Evolutionary conservation across 306 rosid genomes (phyloP).

Genomic region (Gastrolobium bilobum): DNA sequence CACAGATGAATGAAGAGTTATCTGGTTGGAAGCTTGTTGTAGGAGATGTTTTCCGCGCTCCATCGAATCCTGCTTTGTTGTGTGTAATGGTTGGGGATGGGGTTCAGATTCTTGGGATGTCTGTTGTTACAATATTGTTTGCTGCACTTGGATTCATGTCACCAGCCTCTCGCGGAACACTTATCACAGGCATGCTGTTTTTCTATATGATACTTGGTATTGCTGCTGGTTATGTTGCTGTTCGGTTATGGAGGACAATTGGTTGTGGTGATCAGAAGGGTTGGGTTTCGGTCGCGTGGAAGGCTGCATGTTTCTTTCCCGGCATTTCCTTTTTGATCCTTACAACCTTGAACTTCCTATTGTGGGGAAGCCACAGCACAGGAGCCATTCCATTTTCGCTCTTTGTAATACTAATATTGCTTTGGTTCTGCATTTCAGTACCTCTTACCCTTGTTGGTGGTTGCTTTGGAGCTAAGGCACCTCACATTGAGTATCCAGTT

Average conservation of each 20-base stretch:
- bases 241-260: conserved; percentile 82
- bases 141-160: conserved; percentile 90
- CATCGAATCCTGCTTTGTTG: conserved; percentile 63
- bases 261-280: conserved; percentile 69
- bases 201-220: conserved; percentile 77
- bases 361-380: conserved; percentile 89
- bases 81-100: conserved; percentile 87
- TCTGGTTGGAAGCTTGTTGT: conserved; percentile 92
- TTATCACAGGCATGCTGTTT: conserved; percentile 78
- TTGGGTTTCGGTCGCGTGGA: conserved; percentile 79
- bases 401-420: conserved; percentile 69
- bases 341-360: conserved; percentile 74
- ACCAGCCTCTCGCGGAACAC: conserved; percentile 81
- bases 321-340: conserved; percentile 80
- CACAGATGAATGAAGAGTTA: conserved; percentile 85
- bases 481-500: conserved; percentile 78
- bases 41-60: conserved; percentile 85
- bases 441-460: conserved; percentile 82
- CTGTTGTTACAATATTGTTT: conserved; percentile 80
- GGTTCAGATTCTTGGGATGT: conserved; percentile 85
- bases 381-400: conserved; percentile 85
- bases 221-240: conserved; percentile 83
- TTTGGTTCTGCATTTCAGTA: conserved; percentile 84
- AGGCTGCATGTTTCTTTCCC: conserved; percentile 85
- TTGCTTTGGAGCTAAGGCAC: conserved; percentile 75